Conservation (phyloP, 1,284 basidiomycete genomes). For the Grifola frondosa region DNA sequence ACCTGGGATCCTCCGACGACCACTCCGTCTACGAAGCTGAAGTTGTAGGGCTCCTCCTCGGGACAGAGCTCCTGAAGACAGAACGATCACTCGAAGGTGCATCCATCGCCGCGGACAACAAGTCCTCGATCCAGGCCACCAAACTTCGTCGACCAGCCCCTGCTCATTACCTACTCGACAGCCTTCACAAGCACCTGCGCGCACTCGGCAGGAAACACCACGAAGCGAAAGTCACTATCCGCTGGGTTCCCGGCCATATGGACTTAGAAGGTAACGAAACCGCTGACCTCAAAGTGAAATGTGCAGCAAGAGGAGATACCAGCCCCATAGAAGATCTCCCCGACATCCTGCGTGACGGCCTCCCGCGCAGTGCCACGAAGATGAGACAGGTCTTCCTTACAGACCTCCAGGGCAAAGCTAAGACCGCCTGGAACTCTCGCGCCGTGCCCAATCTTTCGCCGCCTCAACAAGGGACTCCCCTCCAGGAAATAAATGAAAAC, state of each 20-base stretch:
- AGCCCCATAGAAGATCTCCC: slow-evolving; percentile 6
- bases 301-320: slow-evolving; percentile 13
- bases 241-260: slow-evolving; percentile 20
- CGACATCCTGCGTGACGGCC: slow-evolving; percentile 3
- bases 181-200: slow-evolving; percentile 1
- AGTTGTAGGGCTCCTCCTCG: slow-evolving; percentile 22
- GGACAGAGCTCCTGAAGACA: slow-evolving; percentile 4
- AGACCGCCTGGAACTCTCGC: not conserved
- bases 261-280: slow-evolving; percentile 21
- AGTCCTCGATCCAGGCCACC: slow-evolving; percentile 6
- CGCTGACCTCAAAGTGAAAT: slow-evolving; percentile 17
- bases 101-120: slow-evolving; percentile 16
- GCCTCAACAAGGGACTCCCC: slow-evolving; percentile 15
- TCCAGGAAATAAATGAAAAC: slow-evolving; percentile 2
- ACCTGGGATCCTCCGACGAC: slow-evolving; percentile 22
- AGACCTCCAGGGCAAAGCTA: not conserved
- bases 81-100: not conserved
- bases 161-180: slow-evolving; percentile 15
- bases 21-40: slow-evolving; percentile 36
- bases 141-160: not conserved
- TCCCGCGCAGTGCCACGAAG: slow-evolving; percentile 13
- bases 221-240: slow-evolving; percentile 5
- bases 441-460: slow-evolving; percentile 8
- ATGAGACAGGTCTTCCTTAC: slow-evolving; percentile 4
- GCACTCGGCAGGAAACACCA: slow-evolving; percentile 5